phyloP scores from a whole-genome alignment of 176 grass and related monocot species.

The Aegilops tauschii region DNA sequence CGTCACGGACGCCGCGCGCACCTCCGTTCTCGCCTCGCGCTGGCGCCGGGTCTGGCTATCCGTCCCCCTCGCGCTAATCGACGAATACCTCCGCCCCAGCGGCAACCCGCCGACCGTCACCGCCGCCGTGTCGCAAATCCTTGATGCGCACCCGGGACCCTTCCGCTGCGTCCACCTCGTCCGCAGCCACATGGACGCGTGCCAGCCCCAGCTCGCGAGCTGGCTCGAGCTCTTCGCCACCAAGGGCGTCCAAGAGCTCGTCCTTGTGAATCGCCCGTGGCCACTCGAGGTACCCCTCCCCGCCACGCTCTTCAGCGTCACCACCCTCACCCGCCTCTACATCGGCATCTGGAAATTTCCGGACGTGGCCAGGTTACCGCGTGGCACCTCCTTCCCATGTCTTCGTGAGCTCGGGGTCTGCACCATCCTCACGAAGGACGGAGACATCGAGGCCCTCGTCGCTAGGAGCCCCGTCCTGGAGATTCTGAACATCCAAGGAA shows the following conservation, averaged over 20 bases:
- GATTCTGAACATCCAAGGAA: too few species aligned
- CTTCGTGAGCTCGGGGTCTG: too few species aligned
- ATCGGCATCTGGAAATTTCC: not conserved
- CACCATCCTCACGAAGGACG: too few species aligned
- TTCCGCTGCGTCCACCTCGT: not conserved
- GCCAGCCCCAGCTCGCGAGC: not conserved
- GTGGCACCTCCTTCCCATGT: too few species aligned
- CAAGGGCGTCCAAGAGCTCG: slow-evolving; percentile 7
- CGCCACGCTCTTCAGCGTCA: not conserved
- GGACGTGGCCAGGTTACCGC: too few species aligned
- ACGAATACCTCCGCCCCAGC: not conserved
- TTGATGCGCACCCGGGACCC: not conserved
- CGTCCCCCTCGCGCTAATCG: not conserved
- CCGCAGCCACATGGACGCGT: not conserved
- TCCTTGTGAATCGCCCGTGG: not conserved
- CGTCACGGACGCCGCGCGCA: too few species aligned
- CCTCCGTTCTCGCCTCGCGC: not conserved
- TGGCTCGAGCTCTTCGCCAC: not conserved
- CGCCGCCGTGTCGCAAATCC: not conserved
- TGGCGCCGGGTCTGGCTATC: not conserved
- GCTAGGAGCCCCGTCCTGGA: too few species aligned
- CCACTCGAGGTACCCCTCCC: not conserved
- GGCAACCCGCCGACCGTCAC: not conserved
- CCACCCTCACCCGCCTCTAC: slow-evolving; percentile 1
- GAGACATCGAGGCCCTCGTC: too few species aligned